Evolutionary conservation across 2,329 filamentous ascomycete genomes (phyloP), one percentile per base, ranked within the genome.

Genomic region (Aspergillus sp.): DNA sequence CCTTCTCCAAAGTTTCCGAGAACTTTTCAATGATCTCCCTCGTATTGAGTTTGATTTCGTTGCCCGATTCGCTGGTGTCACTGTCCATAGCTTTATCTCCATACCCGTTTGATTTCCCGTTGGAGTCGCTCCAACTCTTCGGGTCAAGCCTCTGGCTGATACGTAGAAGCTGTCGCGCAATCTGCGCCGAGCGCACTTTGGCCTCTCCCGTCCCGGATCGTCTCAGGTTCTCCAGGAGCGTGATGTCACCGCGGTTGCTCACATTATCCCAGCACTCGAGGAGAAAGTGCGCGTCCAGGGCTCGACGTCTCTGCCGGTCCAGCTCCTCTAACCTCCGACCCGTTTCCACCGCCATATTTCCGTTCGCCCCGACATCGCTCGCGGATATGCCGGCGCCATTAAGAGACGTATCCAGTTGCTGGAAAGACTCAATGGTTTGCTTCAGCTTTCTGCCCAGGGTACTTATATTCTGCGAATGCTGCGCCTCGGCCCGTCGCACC

Each of bases 261-360:
- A 99, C 90, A 66, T 97, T 93, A 38, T 90, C 85, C 93, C 94
- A 99, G 76, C 94, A 99, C 68, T 95, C 89, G 59, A 99, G 91
- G 53, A 99, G 74, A 69, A 97, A 97, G 67, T 89, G 93, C 55
- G 94, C 92, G 76, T 99, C 94, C 69, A 94, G 82, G 30, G 94
- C 94, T 54, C 93, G 81, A 67, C 90, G 87, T 61, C 92, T 81
- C 75, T 99, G 95, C 65, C 90, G 85, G 72, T 99, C 94, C 54
- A 99, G 79, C 70, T 97, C 93, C 75, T 99, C 94, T 10, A 99
- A 78, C 65, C 87, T 86, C 75, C 95, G 91, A 61, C 94, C 94
- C 48, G 96, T 97, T 69, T 95, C 90, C 49, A 99, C 90, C 0
- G 94, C 94, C 58, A 94, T 84, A 67, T 93, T 95, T 1, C 93